A percentile compares a stretch with the other conserved stretches of the same genome.
These are phyloP conservation scores for Torrubiellomyces zombiae DNA, from an alignment of 2,329 filamentous ascomycete genomes.

Conservation along the genomic window DNA sequence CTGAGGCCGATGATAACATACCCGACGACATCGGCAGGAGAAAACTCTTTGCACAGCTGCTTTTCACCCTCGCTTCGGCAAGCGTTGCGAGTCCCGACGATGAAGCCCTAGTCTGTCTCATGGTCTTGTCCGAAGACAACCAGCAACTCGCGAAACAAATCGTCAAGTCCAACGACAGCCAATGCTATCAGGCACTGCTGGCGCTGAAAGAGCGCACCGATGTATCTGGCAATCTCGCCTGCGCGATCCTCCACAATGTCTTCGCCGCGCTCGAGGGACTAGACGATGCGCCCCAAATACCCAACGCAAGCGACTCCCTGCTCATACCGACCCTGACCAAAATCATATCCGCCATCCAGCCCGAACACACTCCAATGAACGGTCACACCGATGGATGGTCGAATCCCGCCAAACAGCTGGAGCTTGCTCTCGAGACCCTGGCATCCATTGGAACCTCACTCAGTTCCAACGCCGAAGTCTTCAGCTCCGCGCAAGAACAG, in stretches of 20 bases:
- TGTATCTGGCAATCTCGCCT: conserved; percentile 36
- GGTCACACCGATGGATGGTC: conserved; percentile 21
- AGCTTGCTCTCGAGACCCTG: conserved; percentile 43
- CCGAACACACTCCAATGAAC: conserved; percentile 11
- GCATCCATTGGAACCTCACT: conserved; percentile 47
- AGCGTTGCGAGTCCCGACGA: conserved; percentile 23
- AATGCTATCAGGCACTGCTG: conserved; percentile 32
- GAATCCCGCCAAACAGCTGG: conserved; percentile 27
- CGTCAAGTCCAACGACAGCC: conserved; percentile 28
- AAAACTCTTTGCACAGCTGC: conserved; percentile 30
- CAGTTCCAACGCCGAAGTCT: conserved; percentile 28
- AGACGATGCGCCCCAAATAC: conserved; percentile 7
- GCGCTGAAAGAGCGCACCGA: conserved; percentile 29
- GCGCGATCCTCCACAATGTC: conserved; percentile 45
- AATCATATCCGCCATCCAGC: conserved; percentile 11
- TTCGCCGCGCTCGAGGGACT: conserved; percentile 25
- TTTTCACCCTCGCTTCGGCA: conserved; percentile 35
- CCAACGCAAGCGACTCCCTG: conserved; percentile 16
- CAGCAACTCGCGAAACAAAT: conserved; percentile 32
- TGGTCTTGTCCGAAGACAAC: conserved; percentile 45
- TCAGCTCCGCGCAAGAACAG: conserved; percentile 9
- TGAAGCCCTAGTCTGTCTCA: conserved; percentile 36
- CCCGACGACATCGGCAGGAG: conserved; percentile 34
- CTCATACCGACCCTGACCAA: conserved; percentile 21
- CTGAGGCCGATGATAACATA: conserved; percentile 44